A percentile compares a stretch with the other conserved stretches of the same genome.
Evolutionary conservation across 305 asterid species (phyloP).

Genomic region (Fraxinus sp.): DNA sequence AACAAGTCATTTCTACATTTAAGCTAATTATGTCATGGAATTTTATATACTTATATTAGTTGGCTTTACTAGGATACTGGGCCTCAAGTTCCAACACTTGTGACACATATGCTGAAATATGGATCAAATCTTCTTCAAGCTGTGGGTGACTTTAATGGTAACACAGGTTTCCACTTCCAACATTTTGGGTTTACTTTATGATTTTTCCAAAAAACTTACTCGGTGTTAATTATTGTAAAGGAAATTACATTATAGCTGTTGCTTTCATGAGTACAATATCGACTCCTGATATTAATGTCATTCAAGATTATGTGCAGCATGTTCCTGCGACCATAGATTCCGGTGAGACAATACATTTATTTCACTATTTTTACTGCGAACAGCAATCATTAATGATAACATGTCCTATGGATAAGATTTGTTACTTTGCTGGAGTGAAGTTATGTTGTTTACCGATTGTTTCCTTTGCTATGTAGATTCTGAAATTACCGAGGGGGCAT

Average conservation of each 20-base stretch:
- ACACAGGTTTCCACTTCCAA: slow-evolving; percentile 12
- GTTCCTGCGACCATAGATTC: slow-evolving; percentile 59
- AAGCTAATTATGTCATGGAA: slow-evolving; percentile 21
- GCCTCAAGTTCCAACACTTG: slow-evolving; percentile 74
- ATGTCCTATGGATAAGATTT: neutral
- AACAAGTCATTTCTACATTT: slow-evolving; percentile 6
- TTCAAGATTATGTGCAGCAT: slow-evolving; percentile 67
- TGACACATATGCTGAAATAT: slow-evolving; percentile 60
- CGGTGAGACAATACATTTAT: slow-evolving; percentile 26
- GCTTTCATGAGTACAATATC: slow-evolving; percentile 61
- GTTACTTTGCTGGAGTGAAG: slow-evolving; percentile 6
- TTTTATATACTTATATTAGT: slow-evolving; percentile 13
- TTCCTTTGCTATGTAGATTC: neutral
- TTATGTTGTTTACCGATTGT: neutral
- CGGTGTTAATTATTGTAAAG: slow-evolving; percentile 42
- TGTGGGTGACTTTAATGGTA: slow-evolving; percentile 86
- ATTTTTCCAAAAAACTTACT: slow-evolving; percentile 27
- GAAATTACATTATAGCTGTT: slow-evolving; percentile 65
- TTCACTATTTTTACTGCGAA: slow-evolving; percentile 11
- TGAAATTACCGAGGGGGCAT: neutral
- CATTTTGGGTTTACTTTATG: slow-evolving; percentile 11
- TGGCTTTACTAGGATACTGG: slow-evolving; percentile 62
- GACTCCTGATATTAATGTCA: slow-evolving; percentile 40
- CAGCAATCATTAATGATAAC: slow-evolving; percentile 7
- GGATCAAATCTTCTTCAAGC: slow-evolving; percentile 93